These are phyloP conservation scores for Fomes fomentarius DNA, from an alignment of 1,284 basidiomycete species.

Conservation along the genomic window DNA sequence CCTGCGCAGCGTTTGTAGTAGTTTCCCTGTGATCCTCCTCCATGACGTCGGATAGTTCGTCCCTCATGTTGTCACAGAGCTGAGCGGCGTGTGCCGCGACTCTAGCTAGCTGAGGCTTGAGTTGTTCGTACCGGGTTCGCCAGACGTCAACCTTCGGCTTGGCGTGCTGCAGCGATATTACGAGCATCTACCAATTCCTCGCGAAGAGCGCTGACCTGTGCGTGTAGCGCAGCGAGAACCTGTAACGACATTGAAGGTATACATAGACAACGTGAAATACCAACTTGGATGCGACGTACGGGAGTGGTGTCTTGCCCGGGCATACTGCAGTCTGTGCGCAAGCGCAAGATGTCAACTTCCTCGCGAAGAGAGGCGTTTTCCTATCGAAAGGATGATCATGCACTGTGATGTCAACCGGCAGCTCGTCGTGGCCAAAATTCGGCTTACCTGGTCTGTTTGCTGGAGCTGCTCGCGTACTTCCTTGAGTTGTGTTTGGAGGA, in stretches of 20 bases:
- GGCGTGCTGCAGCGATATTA: not conserved
- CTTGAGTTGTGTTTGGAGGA: conserved; percentile 15
- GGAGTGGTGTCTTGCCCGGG: too few relatives aligned
- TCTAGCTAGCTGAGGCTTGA: conserved; percentile 1
- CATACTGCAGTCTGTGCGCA: not conserved
- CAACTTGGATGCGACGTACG: too few relatives aligned
- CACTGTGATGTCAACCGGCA: too few relatives aligned
- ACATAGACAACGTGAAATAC: too few relatives aligned
- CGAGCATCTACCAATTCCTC: not conserved
- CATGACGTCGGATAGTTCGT: not conserved
- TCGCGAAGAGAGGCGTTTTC: not conserved
- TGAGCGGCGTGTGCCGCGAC: not conserved
- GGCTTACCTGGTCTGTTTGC: conserved; percentile 5
- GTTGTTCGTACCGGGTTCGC: conserved; percentile 10
- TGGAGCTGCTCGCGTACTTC: conserved; percentile 12
- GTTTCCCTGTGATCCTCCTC: not conserved
- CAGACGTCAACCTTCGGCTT: not conserved
- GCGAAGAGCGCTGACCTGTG: not conserved
- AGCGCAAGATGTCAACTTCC: not conserved
- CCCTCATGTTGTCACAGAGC: not conserved
- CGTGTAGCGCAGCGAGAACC: not conserved
- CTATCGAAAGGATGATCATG: too few relatives aligned
- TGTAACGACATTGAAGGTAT: not conserved
- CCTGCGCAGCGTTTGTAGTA: too few relatives aligned
- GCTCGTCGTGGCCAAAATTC: too few relatives aligned